phyloP scores from a whole-genome alignment of 2,329 filamentous ascomycete genomes.

The Penicillium sp. region DNA sequence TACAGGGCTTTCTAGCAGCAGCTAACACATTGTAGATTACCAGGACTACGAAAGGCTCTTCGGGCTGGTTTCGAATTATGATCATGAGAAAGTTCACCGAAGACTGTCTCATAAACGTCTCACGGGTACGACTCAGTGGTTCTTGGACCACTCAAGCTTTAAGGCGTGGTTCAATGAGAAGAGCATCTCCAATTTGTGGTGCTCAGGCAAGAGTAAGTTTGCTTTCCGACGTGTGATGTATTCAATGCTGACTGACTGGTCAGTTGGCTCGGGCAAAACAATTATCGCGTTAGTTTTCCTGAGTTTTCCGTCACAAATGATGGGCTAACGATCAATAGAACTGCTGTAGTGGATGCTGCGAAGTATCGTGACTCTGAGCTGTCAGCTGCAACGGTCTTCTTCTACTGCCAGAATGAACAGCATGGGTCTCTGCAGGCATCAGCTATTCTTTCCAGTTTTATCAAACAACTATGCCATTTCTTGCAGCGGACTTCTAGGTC shows the following conservation, averaged over 20 bases:
- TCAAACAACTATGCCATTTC: slow-evolving; percentile 20
- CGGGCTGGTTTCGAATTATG: slow-evolving; percentile 21
- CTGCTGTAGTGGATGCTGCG: slow-evolving; percentile 16
- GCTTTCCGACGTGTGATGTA: not conserved
- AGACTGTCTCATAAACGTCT: slow-evolving; percentile 20
- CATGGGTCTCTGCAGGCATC: not conserved
- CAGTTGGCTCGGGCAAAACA: slow-evolving; percentile 9
- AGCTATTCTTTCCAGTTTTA: slow-evolving; percentile 19
- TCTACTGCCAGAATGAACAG: slow-evolving; percentile 19
- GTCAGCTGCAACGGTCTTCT: slow-evolving; percentile 18
- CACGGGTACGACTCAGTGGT: slow-evolving; percentile 19
- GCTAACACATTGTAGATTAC: too few relatives aligned
- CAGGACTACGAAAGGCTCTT: too few relatives aligned
- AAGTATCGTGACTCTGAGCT: too few relatives aligned
- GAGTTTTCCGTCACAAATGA: not conserved
- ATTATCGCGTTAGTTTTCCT: slow-evolving; percentile 7
- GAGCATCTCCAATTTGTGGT: slow-evolving; percentile 17
- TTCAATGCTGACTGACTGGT: not conserved
- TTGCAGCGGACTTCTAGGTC: too few relatives aligned
- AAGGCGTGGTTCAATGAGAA: slow-evolving; percentile 17
- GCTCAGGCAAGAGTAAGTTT: slow-evolving; percentile 22
- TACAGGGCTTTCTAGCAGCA: too few relatives aligned
- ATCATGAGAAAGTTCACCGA: slow-evolving; percentile 19
- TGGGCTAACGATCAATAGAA: not conserved
- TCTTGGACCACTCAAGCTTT: slow-evolving; percentile 15